Percentiles rank a stretch among this genome's conserved stretches.
These are phyloP conservation scores for Rubia occidens DNA, from an alignment of 305 asterid genomes.

Conservation along the genomic window DNA sequence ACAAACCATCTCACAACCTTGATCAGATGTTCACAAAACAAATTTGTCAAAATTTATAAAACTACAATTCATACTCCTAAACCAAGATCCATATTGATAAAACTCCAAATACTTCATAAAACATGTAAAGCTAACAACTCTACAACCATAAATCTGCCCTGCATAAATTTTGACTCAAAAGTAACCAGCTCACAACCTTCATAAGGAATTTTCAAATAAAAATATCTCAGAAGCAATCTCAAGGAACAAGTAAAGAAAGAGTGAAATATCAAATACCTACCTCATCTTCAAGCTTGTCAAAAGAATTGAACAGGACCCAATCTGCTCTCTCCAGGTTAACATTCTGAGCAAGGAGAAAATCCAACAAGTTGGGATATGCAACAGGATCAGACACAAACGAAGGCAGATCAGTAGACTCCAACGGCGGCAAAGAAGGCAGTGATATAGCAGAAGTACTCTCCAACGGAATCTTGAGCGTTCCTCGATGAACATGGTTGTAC, in stretches of 20 bases:
- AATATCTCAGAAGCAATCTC: not conserved
- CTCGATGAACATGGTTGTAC: constrained; percentile 24
- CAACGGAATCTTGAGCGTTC: constrained; percentile 20
- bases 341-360: constrained; percentile 20
- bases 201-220: not conserved
- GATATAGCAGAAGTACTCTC: not conserved
- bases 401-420: constrained; percentile 26
- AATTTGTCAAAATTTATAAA: not conserved
- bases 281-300: constrained; percentile 35
- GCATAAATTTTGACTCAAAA: too few relatives aligned
- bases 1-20: constrained; percentile 17
- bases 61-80: not conserved
- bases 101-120: too few relatives aligned
- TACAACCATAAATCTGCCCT: too few relatives aligned
- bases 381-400: constrained; percentile 16
- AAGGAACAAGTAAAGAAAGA: not conserved
- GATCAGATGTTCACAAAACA: not conserved
- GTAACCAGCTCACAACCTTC: too few relatives aligned
- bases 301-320: constrained; percentile 31
- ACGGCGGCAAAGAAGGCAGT: constrained; percentile 18
- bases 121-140: too few relatives aligned
- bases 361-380: constrained; percentile 17
- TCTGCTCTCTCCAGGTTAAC: constrained; percentile 28
- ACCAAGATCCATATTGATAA: too few relatives aligned
- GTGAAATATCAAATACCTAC: not conserved